These are phyloP conservation scores for Fagus sylvatica DNA, from an alignment of 306 rosid species.

Conservation along the genomic window DNA sequence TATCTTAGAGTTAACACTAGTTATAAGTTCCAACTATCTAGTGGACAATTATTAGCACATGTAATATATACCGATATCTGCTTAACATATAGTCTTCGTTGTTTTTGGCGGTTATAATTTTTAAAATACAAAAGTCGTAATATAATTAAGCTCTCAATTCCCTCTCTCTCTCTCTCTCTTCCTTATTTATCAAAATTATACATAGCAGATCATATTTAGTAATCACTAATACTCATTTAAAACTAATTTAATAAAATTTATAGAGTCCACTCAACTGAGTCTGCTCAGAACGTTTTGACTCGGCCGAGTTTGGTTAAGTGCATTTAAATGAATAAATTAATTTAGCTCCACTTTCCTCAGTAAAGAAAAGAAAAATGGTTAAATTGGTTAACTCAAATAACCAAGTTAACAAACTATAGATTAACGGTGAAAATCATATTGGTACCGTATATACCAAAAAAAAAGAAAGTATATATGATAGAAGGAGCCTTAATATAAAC, in stretches of 20 bases:
- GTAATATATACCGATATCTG: background rate
- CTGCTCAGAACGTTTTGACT: slow-evolving; percentile 1
- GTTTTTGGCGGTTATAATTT: background rate
- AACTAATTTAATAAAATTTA: background rate
- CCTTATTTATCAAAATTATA: too few species aligned
- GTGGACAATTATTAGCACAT: background rate
- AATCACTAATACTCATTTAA: background rate
- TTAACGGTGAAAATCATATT: too few species aligned
- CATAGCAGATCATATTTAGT: too few species aligned
- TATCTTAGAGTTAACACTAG: background rate
- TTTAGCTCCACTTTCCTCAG: too few species aligned
- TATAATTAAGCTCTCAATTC: background rate
- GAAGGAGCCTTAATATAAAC: too few species aligned
- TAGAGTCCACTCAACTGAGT: slow-evolving; percentile 4
- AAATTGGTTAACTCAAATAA: too few species aligned
- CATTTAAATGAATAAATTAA: too few species aligned
- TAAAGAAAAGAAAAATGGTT: too few species aligned
- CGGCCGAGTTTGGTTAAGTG: slow-evolving; percentile 12
- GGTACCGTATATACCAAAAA: too few species aligned
- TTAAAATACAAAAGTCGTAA: background rate
- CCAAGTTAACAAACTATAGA: too few species aligned
- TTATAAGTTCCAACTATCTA: background rate
- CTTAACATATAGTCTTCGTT: background rate
- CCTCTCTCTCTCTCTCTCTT: too few species aligned
- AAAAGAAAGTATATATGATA: too few species aligned